Evolutionary conservation across 257 asterid genomes (phyloP).

Genomic region (Mentha longifolia): DNA sequence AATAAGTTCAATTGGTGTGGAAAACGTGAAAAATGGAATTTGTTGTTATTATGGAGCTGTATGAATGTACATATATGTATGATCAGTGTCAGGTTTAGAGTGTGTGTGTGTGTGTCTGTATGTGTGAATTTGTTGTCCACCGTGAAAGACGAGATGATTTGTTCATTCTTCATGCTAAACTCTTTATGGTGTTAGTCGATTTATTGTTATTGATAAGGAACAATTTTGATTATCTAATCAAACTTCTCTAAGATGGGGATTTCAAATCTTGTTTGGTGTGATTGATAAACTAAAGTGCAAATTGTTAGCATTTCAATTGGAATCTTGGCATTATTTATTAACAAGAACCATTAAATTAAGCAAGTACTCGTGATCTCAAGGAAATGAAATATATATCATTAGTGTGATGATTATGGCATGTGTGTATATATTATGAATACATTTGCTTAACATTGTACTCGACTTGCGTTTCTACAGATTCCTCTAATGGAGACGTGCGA

Average conservation of each 20-base stretch:
- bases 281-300: not conserved
- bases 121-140: not conserved
- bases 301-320: not conserved
- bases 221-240: not conserved
- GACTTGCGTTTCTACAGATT: conserved; percentile 38
- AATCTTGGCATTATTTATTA: not conserved
- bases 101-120: not conserved
- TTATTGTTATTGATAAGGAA: no score
- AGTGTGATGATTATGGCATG: not conserved
- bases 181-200: not conserved
- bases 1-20: conserved; percentile 4
- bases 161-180: not conserved
- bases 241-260: not conserved
- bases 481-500: conserved; percentile 59
- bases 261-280: not conserved
- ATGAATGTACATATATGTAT: not conserved
- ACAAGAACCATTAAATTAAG: no score
- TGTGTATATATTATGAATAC: not conserved
- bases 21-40: conserved; percentile 13
- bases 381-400: no score
- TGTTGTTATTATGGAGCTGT: not conserved
- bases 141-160: no score
- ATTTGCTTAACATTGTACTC: not conserved
- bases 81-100: not conserved
- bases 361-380: no score